These are phyloP conservation scores for Boletus huronensis DNA, from an alignment of 768 basidiomycete species.

Conservation along the genomic window DNA sequence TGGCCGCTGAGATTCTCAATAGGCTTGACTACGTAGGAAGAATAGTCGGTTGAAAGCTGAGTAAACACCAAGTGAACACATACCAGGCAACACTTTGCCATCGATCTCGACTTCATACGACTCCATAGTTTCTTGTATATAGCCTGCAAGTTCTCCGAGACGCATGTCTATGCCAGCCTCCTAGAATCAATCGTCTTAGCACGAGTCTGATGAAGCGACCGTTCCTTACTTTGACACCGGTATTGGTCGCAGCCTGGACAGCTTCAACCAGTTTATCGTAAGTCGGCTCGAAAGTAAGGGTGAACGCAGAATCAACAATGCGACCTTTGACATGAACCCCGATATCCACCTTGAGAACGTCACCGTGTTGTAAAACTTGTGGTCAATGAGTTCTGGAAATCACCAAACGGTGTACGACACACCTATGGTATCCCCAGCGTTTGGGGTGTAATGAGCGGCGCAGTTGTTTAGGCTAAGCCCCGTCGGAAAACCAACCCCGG, in stretches of 20 bases:
- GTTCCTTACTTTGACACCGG: constrained; percentile 73
- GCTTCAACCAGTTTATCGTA: constrained; percentile 89
- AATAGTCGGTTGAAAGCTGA: neutral
- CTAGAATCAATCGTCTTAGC: constrained; percentile 37
- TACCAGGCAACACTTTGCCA: constrained; percentile 79
- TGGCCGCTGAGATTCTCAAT: constrained; percentile 95
- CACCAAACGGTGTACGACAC: constrained; percentile 24
- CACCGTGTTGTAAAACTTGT: constrained; percentile 73
- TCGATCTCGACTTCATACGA: constrained; percentile 95
- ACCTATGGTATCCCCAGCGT: constrained; percentile 86
- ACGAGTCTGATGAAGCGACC: neutral
- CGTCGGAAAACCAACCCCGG: constrained; percentile 94
- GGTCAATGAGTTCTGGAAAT: constrained; percentile 6
- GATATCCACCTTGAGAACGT: constrained; percentile 95
- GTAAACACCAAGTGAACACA: neutral
- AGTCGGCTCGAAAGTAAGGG: constrained; percentile 81
- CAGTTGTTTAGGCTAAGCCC: constrained; percentile 92
- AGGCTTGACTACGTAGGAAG: constrained; percentile 67
- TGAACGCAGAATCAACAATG: constrained; percentile 95
- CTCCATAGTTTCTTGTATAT: constrained; percentile 98
- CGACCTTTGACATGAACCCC: constrained; percentile 97
- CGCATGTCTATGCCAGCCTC: constrained; percentile 96
- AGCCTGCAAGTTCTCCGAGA: constrained; percentile 86
- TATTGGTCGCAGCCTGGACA: constrained; percentile 91
- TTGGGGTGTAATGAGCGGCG: constrained; percentile 96